Evolutionary conservation across 2,329 filamentous ascomycete species (phyloP).

Genomic region (Penicillium sp.): DNA sequence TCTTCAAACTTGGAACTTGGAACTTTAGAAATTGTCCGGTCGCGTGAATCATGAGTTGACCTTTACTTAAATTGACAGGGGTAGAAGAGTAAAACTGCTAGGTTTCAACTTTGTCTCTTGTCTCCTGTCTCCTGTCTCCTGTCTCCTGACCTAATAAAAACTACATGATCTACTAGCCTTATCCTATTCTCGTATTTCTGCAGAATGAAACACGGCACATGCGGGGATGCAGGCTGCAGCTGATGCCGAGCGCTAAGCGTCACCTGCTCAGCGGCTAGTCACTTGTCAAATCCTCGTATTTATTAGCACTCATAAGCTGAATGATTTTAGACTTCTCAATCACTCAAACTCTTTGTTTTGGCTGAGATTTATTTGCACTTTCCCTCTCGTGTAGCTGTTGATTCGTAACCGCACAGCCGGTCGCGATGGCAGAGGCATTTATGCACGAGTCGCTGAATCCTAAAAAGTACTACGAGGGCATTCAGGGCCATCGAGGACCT

Average conservation of each 20-base stretch:
- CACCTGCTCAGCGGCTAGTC: conserved; percentile 20
- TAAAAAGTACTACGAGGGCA: conserved; percentile 34
- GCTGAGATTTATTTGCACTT: too few relatives aligned
- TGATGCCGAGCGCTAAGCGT: conserved; percentile 24
- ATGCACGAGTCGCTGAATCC: conserved; percentile 15
- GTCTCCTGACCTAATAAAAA: too few relatives aligned
- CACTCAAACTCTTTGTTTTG: too few relatives aligned
- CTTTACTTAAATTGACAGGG: too few relatives aligned
- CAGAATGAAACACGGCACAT: background rate
- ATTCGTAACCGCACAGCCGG: background rate
- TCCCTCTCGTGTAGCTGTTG: too few relatives aligned
- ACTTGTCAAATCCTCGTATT: background rate
- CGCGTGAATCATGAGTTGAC: too few relatives aligned
- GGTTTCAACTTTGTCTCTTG: too few relatives aligned
- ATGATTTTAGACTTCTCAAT: too few relatives aligned
- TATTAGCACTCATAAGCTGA: background rate
- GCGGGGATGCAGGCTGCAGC: conserved; percentile 10
- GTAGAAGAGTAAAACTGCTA: too few relatives aligned
- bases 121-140: too few relatives aligned
- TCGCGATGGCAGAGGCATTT: conserved; percentile 14
- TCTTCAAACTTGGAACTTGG: too few relatives aligned
- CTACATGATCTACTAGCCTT: background rate
- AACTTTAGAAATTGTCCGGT: too few relatives aligned
- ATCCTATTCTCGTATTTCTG: background rate
- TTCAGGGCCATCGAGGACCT: conserved; percentile 16